Conservation (phyloP, 2,329 filamentous ascomycete genomes). For the Aplosporella prunicola region DNA sequence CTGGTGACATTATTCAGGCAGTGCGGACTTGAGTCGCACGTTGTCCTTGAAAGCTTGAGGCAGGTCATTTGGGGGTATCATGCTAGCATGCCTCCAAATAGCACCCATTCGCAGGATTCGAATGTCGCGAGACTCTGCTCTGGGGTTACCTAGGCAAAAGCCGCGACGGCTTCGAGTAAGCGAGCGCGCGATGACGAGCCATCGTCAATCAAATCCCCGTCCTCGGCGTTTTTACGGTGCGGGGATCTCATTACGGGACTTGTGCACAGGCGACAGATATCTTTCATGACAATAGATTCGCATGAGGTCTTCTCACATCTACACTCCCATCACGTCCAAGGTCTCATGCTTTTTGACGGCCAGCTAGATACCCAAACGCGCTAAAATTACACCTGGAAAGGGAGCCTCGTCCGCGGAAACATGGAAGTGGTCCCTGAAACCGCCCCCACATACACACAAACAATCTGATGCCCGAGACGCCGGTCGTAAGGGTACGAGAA, state of each 20-base stretch:
- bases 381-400: slow-evolving; percentile 8
- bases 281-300: too few relatives aligned
- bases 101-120: slow-evolving; percentile 8
- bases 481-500: too few relatives aligned
- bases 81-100: slow-evolving; percentile 8
- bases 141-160: slow-evolving; percentile 10
- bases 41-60: slow-evolving; percentile 1
- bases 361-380: slow-evolving; percentile 9
- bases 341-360: slow-evolving; percentile 8
- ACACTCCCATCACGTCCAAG: too few relatives aligned
- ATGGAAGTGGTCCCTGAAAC: too few relatives aligned
- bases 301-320: too few relatives aligned
- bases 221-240: too few relatives aligned
- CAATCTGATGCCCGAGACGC: too few relatives aligned
- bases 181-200: slow-evolving; percentile 9
- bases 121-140: slow-evolving; percentile 5
- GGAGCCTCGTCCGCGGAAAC: too few relatives aligned
- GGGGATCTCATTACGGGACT: too few relatives aligned
- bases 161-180: slow-evolving; percentile 10
- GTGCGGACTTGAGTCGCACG: slow-evolving; percentile 10
- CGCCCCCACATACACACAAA: too few relatives aligned
- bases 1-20: slow-evolving; percentile 8
- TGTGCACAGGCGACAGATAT: too few relatives aligned
- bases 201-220: slow-evolving; percentile 10
- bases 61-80: slow-evolving; percentile 7